These are phyloP conservation scores for Metschnikowia drakensbergensis DNA, from an alignment of 805 yeast species.

Conservation along the genomic window DNA sequence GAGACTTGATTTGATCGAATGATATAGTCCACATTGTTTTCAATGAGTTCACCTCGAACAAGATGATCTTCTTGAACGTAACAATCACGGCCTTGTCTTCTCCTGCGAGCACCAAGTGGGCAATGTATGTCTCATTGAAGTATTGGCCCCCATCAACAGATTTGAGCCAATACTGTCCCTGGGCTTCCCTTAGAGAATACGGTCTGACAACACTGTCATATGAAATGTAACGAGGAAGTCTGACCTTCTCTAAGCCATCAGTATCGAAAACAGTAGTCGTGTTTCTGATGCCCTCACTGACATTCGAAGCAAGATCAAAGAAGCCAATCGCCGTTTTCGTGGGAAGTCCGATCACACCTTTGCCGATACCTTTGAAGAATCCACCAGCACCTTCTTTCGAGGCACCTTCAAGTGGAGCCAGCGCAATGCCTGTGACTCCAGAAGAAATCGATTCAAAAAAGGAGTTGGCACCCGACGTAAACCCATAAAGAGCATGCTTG, in stretches of 20 bases:
- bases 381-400: slow-evolving; percentile 86
- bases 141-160: slow-evolving; percentile 76
- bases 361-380: slow-evolving; percentile 89
- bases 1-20: slow-evolving; percentile 62
- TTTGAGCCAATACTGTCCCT: slow-evolving; percentile 92
- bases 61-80: slow-evolving; percentile 64
- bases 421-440: slow-evolving; percentile 86
- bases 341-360: slow-evolving; percentile 92
- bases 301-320: slow-evolving; percentile 86
- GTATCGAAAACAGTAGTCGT: slow-evolving; percentile 88
- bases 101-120: slow-evolving; percentile 81
- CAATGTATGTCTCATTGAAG: slow-evolving; percentile 70
- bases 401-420: slow-evolving; percentile 89
- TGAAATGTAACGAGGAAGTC: slow-evolving; percentile 76
- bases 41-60: slow-evolving; percentile 60
- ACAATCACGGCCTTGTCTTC: slow-evolving; percentile 74
- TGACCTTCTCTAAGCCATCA: slow-evolving; percentile 69
- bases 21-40: slow-evolving; percentile 67
- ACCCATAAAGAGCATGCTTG: slow-evolving; percentile 78
- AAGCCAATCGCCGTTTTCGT: slow-evolving; percentile 95
- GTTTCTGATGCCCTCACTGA: slow-evolving; percentile 89
- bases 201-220: slow-evolving; percentile 72
- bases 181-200: slow-evolving; percentile 76
- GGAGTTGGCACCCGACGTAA: slow-evolving; percentile 83
- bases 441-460: slow-evolving; percentile 82